phyloP scores from a whole-genome alignment of 208 protist species.

The Endotrypanum monterogeii region DNA sequence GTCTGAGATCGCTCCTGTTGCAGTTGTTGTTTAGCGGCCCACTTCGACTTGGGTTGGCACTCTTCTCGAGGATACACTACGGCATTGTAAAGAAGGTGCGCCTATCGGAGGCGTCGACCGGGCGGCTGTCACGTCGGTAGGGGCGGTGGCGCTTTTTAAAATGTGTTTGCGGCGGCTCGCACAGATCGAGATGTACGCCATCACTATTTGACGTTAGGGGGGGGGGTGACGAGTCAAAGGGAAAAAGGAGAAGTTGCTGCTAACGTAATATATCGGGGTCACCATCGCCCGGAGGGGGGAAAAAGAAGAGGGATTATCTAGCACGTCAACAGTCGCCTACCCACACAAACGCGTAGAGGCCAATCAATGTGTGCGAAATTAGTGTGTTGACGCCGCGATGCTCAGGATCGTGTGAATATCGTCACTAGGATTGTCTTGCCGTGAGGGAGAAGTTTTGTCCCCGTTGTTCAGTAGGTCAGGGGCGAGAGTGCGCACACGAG shows the following conservation, averaged over 20 bases:
- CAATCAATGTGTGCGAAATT: background rate
- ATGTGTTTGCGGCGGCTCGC: background rate
- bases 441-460: background rate
- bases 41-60: constrained; percentile 62
- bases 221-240: background rate
- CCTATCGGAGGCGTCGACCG: constrained; percentile 5
- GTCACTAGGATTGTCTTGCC: no score
- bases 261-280: background rate
- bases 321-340: no score
- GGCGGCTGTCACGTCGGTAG: constrained; percentile 17
- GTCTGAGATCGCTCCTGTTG: constrained; percentile 42
- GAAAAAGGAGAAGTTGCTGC: background rate
- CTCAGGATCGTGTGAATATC: background rate
- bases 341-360: no score
- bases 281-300: no score
- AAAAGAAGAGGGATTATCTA: background rate
- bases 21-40: constrained; percentile 45
- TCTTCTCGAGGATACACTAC: constrained; percentile 78
- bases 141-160: background rate
- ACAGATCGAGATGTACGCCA: background rate
- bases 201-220: background rate
- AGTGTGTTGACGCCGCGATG: background rate
- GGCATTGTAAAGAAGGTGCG: constrained; percentile 69
- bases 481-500: background rate
- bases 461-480: background rate